Evolutionary conservation across 1,284 basidiomycete genomes (phyloP).

Genomic region (Mrakiaceae sp.): DNA sequence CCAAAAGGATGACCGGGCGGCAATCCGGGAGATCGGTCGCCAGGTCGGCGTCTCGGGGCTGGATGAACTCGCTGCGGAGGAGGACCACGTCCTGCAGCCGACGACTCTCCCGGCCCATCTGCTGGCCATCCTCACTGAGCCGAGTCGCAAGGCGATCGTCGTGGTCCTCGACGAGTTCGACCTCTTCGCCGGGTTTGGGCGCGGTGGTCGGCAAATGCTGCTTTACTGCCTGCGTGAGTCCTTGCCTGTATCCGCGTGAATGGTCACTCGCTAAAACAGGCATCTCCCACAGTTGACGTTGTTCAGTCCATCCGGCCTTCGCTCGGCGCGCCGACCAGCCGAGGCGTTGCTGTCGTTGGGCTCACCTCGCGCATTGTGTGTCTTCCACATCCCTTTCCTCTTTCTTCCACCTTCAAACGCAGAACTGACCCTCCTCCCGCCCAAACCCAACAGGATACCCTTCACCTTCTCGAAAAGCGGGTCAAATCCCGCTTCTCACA

Average conservation of each 20-base stretch:
- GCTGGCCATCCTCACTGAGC: conserved; percentile 61
- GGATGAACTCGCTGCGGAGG: conserved; percentile 34
- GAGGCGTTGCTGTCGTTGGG: conserved; percentile 70
- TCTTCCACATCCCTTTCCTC: conserved; percentile 3
- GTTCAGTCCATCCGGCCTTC: conserved; percentile 37
- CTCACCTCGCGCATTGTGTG: conserved; percentile 58
- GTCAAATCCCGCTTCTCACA: conserved; percentile 94
- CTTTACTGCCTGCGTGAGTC: conserved; percentile 81
- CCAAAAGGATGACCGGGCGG: conserved; percentile 71
- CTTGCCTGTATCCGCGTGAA: conserved; percentile 26
- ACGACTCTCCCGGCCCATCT: conserved; percentile 53
- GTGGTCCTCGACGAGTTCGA: conserved; percentile 84
- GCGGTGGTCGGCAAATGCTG: conserved; percentile 70
- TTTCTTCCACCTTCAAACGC: background rate
- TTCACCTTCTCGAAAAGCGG: conserved; percentile 80
- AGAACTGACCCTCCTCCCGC: background rate
- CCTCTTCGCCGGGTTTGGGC: conserved; percentile 53
- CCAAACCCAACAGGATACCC: conserved; percentile 48
- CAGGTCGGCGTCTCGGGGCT: conserved; percentile 45
- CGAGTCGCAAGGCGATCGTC: conserved; percentile 67
- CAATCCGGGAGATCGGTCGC: conserved; percentile 82
- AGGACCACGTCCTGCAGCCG: conserved; percentile 35
- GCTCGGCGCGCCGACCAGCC: conserved; percentile 30
- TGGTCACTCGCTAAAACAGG: background rate
- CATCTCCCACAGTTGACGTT: conserved; percentile 32